A percentile compares a stretch with the other conserved stretches of the same genome.
Evolutionary conservation across 2,329 filamentous ascomycete species (phyloP).

Genomic region (Macroventuria anomochaeta): DNA sequence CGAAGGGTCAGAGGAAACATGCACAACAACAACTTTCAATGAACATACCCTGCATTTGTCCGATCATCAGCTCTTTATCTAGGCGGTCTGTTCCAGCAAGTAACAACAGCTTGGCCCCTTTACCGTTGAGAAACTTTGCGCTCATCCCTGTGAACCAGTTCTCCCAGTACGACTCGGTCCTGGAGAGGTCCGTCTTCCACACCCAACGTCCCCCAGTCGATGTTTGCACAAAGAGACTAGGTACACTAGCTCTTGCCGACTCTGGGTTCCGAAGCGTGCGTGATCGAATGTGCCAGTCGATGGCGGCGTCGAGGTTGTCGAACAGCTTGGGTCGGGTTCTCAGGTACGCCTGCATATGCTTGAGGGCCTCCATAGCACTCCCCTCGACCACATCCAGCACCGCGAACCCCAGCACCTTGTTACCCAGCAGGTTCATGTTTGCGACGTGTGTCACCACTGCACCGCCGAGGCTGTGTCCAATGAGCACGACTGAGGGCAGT

Average conservation of each 20-base stretch:
- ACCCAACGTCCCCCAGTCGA: conserved; percentile 61
- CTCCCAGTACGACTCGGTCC: conserved; percentile 91
- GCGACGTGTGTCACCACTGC: conserved; percentile 89
- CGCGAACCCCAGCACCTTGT: conserved; percentile 78
- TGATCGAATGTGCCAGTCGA: conserved; percentile 93
- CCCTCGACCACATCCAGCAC: conserved; percentile 96
- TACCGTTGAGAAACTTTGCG: conserved; percentile 81
- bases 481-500: conserved; percentile 77
- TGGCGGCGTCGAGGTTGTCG: conserved; percentile 75
- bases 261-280: conserved; percentile 82
- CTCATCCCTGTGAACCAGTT: conserved; percentile 91
- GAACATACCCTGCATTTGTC: conserved; percentile 89
- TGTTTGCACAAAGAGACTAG: conserved; percentile 69
- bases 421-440: conserved; percentile 68
- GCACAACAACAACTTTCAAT: background rate
- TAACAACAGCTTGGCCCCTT: conserved; percentile 82
- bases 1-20: conserved; percentile 28
- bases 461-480: conserved; percentile 92
- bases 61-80: conserved; percentile 91
- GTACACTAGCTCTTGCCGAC: conserved; percentile 88
- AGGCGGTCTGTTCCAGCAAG: conserved; percentile 88
- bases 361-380: conserved; percentile 90
- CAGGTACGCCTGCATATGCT: conserved; percentile 93
- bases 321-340: conserved; percentile 81
- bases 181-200: conserved; percentile 84